Percentiles rank a stretch among this genome's conserved stretches.
Evolutionary conservation across 495 filamentous ascomycete species (phyloP).

Genomic region (Tuber brumale): DNA sequence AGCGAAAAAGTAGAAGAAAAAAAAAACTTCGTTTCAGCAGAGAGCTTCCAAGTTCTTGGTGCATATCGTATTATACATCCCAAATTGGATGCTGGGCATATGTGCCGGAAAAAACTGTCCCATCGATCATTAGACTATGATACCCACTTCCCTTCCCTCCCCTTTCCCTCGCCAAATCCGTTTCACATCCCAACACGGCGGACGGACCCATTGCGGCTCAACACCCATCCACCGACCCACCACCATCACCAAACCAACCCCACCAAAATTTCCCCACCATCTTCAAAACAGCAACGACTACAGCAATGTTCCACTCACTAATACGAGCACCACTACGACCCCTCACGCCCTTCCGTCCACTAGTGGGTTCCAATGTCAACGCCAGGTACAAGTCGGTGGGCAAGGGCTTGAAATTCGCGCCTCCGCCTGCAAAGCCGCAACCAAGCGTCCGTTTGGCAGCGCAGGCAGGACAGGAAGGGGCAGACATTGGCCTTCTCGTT

Average conservation of each 20-base stretch:
- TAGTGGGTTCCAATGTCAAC: neutral
- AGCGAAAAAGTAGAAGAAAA: too few species aligned
- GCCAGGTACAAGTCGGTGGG: neutral
- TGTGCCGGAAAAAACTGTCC: neutral
- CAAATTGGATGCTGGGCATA: too few species aligned
- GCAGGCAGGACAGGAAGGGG: slow-evolving; percentile 42
- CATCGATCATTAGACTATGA: neutral
- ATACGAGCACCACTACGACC: neutral
- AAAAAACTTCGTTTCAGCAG: neutral
- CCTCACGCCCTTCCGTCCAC: neutral
- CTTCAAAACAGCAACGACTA: neutral
- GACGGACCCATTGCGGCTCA: neutral
- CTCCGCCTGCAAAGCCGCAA: slow-evolving; percentile 39
- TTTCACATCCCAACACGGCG: neutral
- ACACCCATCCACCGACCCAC: neutral
- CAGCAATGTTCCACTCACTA: neutral
- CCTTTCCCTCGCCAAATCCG: neutral
- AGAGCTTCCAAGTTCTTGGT: neutral
- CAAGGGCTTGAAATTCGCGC: neutral
- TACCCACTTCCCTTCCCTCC: too few species aligned
- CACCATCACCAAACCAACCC: neutral
- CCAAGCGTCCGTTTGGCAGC: slow-evolving; percentile 45
- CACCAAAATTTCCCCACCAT: neutral
- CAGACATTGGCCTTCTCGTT: slow-evolving; percentile 52
- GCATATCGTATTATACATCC: too few species aligned